Evolutionary conservation across 768 basidiomycete species (phyloP).

Genomic region (Serendipita sp.): DNA sequence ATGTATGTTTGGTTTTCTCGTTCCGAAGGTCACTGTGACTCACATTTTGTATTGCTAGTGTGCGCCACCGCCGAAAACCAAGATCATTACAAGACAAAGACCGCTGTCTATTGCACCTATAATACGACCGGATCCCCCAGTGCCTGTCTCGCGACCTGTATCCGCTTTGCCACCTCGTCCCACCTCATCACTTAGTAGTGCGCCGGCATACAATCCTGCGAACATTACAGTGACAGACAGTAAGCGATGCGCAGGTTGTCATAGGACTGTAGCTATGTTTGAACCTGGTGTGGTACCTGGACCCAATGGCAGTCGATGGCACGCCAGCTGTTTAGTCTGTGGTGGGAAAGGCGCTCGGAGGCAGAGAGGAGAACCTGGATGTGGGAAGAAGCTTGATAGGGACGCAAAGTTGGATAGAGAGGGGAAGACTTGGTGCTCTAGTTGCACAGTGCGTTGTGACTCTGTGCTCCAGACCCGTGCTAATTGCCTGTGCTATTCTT

Average conservation of each 20-base stretch:
- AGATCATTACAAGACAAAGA: conserved; percentile 24
- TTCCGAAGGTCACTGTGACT: background rate
- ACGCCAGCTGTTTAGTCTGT: conserved; percentile 59
- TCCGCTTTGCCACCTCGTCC: conserved; percentile 26
- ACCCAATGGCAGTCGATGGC: conserved; percentile 71
- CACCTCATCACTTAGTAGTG: conserved; percentile 21
- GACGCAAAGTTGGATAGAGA: conserved; percentile 58
- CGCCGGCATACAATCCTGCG: conserved; percentile 12
- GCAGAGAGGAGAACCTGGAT: conserved; percentile 51
- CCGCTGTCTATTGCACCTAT: conserved; percentile 18
- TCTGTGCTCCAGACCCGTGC: background rate
- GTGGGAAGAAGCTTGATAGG: conserved; percentile 70
- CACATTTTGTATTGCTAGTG: conserved; percentile 20
- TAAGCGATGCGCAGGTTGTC: conserved; percentile 59
- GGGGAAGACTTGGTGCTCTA: conserved; percentile 68
- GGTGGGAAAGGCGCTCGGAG: conserved; percentile 46
- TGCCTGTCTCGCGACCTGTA: conserved; percentile 26
- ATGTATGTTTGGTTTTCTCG: conserved; percentile 24
- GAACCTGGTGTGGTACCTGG: conserved; percentile 75
- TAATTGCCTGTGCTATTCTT: background rate
- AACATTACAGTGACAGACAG: conserved; percentile 37
- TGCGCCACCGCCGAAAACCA: conserved; percentile 13
- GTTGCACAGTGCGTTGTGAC: conserved; percentile 47
- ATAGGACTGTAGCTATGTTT: conserved; percentile 60
- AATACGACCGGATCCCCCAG: conserved; percentile 19